Base-by-base conservation (phyloP, 2,329 filamentous ascomycete species). In the Diaporthe velutina region DNA sequence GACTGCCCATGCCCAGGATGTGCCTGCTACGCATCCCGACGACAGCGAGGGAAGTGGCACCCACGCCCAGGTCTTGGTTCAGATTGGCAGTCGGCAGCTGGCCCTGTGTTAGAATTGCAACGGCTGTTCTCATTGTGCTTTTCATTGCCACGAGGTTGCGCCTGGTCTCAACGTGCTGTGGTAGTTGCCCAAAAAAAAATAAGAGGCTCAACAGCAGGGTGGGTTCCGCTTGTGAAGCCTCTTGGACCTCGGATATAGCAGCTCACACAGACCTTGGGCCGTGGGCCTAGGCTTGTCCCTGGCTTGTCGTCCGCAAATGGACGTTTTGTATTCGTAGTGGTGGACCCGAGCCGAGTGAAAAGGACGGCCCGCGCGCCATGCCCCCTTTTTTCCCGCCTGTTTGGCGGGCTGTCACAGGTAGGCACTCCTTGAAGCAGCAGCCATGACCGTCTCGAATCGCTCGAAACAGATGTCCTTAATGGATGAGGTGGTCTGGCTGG, bases 361-460 rank as follows among this genome's bases (percentile, higher is more conserved):
- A 54, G 28, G 60, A 72, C 70, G 70, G 70, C 57, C 70, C 70
- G 70, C 57, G 70, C 70, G 70, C 70, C 70, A 54, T 64, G 45
- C 57, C 70, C n/a, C 70, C 57, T 33, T 64, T 72, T 72, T 54
- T 33, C 35, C 67, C 54, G 50, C 35, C 67, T 35, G 67, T 70
- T 38, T 68, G 48, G 64, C 64, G 50, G 45, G 45, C 67, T 58
- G 70, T 72, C 33, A 55, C 70, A 55, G 70, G 64, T 68, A 52
- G n/a, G 33, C 48, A 54, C 64, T 68, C 48, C 64, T 68, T 68
- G 64, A 68, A 68, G 64, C 64, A 68, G 48, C 64, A 68, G 64
- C 64, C 64, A 52, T 68, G 64, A 54, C 48, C 33, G 64, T 68
- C 64, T 54, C 64, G 64, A 54, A 54, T 40, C 64, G 48, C 45